Evolutionary conservation across 1,284 basidiomycete species (phyloP), one percentile per base, ranked within the genome.

Genomic region (Rhodotorula sp.): DNA sequence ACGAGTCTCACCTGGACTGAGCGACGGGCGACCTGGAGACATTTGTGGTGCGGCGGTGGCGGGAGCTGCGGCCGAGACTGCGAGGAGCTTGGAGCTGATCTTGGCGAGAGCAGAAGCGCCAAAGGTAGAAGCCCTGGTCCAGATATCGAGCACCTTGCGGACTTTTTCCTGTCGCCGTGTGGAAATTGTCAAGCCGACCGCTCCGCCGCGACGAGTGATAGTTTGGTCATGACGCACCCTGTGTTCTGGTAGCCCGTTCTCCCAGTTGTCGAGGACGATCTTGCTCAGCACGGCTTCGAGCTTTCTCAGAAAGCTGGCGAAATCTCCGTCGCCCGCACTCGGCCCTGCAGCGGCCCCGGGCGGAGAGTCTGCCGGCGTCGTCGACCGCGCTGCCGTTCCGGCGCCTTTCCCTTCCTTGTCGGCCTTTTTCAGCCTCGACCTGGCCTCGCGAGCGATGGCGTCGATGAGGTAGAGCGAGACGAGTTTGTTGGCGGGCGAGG

Each of bases 111-210:
- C 85, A 75, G 84, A 79, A 75, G 87, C 79, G 69, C 91, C 88
- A 82, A 96, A 96, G 60, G 93, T 94, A 81, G 84, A 86, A 72
- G 87, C 87, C 82, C 93, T 94, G 79, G 85, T 86, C 93, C 93
- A 96, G 78, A 96, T 95, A 82, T 95, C 94, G 82, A 93, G 86
- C 78, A 96, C 88, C 83, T 95, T 96, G 84, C 89, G 89, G 62
- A 90, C 86, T 83, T 96, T 96, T 84, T 95, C 94, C 93, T 96
- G 84, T 80, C 78, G 6, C 24, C 33, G 46, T 2, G 17, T 24
- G 44, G 17, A n/a, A 18, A 45, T 6, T 0, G 10, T 4, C 68
- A 33, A 65, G 66, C 6, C 45, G 22, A 46, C 4, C 12, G 26
- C 15, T 14, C 5, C n/a, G 44, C 4, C 33, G 20, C 14, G 37